Evolutionary conservation across 768 basidiomycete species (phyloP).

Genomic region (Pleurotus ostreatus): DNA sequence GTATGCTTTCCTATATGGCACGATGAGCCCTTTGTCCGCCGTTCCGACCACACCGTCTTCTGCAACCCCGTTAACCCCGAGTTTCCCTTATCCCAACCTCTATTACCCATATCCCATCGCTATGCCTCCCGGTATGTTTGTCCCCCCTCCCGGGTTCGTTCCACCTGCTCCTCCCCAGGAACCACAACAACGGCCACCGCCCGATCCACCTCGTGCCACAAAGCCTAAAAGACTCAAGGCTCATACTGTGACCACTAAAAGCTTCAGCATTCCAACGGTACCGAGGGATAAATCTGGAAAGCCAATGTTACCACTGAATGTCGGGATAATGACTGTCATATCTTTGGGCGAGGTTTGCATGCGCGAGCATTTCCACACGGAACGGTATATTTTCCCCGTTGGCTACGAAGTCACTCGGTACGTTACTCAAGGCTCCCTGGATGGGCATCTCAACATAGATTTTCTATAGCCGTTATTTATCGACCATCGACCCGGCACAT

Average conservation of each 20-base stretch:
- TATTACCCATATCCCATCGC: constrained; percentile 39
- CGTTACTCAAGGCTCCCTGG: constrained; percentile 15
- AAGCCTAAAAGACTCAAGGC: constrained; percentile 80
- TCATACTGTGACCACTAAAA: constrained; percentile 76
- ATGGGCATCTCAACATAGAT: background rate
- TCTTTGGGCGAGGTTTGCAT: constrained; percentile 72
- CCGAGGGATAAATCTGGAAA: constrained; percentile 68
- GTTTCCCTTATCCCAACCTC: constrained; percentile 35
- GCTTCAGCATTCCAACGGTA: constrained; percentile 73
- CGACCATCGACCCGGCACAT: constrained; percentile 59
- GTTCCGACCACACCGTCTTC: constrained; percentile 31
- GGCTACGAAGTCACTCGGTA: constrained; percentile 82
- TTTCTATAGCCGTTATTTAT: constrained; percentile 63
- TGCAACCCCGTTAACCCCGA: constrained; percentile 31
- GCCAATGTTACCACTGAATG: constrained; percentile 74
- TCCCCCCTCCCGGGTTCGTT: constrained; percentile 23
- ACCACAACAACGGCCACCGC: constrained; percentile 19
- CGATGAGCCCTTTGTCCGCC: constrained; percentile 3
- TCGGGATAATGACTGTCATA: constrained; percentile 84
- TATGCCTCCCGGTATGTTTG: constrained; percentile 33
- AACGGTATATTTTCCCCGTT: constrained; percentile 85
- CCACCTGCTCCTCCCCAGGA: constrained; percentile 16
- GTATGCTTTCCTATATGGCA: constrained; percentile 35
- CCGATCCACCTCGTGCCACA: constrained; percentile 40
- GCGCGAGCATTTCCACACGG: constrained; percentile 84